These are phyloP conservation scores for Fusarium piperis DNA, from an alignment of 2,329 filamentous ascomycete genomes.

Conservation along the genomic window DNA sequence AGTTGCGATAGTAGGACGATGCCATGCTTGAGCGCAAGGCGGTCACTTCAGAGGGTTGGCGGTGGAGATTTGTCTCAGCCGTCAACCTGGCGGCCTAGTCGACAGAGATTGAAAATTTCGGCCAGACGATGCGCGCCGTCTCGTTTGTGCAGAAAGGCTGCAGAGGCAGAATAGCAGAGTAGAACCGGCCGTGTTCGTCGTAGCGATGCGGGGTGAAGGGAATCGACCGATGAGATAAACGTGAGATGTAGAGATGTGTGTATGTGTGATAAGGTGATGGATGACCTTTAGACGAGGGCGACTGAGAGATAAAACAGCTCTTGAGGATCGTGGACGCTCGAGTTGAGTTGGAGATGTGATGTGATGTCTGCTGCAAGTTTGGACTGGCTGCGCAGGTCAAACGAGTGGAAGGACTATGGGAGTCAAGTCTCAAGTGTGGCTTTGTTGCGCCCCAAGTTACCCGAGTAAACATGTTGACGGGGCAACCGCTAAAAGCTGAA, in stretches of 20 bases:
- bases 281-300: slow-evolving; percentile 2
- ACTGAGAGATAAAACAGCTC: not conserved
- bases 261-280: not conserved
- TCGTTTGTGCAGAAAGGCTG: not conserved
- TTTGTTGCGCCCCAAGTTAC: slow-evolving; percentile 42
- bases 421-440: slow-evolving; percentile 39
- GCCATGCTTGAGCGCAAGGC: slow-evolving; percentile 55
- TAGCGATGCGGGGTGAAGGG: slow-evolving; percentile 33
- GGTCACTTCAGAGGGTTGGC: slow-evolving; percentile 11
- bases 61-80: slow-evolving; percentile 31
- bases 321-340: slow-evolving; percentile 7
- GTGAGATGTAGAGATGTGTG: slow-evolving; percentile 6
- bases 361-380: slow-evolving; percentile 34
- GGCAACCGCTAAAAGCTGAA: slow-evolving; percentile 44
- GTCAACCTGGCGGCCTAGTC: slow-evolving; percentile 21
- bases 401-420: slow-evolving; percentile 34
- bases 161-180: slow-evolving; percentile 1
- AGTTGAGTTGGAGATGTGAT: slow-evolving; percentile 11
- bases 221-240: slow-evolving; percentile 27
- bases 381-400: slow-evolving; percentile 14
- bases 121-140: not conserved
- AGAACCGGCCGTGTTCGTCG: slow-evolving; percentile 10
- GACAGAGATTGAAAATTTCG: not conserved
- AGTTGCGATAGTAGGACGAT: slow-evolving; percentile 64
- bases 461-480: slow-evolving; percentile 48